Evolutionary conservation across 805 yeast species (phyloP).

Genomic region (Candida broadrunensis): DNA sequence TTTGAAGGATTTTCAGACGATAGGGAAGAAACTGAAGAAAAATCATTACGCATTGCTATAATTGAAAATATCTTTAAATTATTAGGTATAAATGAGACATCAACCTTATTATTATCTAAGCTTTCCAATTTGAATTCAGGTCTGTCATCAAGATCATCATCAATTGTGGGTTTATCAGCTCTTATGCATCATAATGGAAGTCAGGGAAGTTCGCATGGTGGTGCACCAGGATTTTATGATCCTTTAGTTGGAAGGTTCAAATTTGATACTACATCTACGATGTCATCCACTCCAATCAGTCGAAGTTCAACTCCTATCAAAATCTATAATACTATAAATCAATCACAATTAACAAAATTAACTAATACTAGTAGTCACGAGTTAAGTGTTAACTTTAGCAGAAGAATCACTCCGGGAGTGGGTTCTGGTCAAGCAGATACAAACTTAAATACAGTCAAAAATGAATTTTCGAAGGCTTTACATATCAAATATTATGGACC

Average conservation of each 20-base stretch:
- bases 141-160: conserved; percentile 24
- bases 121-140: conserved; percentile 5
- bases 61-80: conserved; percentile 68
- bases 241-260: conserved; percentile 2
- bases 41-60: conserved; percentile 58
- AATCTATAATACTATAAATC: conserved; percentile 29
- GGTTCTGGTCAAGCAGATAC: conserved; percentile 10
- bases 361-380: background rate
- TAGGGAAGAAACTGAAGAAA: conserved; percentile 67
- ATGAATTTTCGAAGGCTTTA: conserved; percentile 57
- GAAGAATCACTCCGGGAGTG: background rate
- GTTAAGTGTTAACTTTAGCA: background rate
- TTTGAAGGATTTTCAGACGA: conserved; percentile 46
- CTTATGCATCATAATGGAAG: conserved; percentile 10
- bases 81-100: conserved; percentile 54
- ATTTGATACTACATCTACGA: conserved; percentile 12
- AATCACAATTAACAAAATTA: conserved; percentile 5
- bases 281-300: conserved; percentile 7
- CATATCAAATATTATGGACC: conserved; percentile 53
- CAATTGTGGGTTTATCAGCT: conserved; percentile 17
- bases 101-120: background rate
- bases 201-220: background rate
- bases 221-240: background rate
- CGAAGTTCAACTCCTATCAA: conserved; percentile 19
- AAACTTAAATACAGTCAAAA: conserved; percentile 51